A percentile compares a stretch with the other conserved stretches of the same genome.
phyloP scores from a whole-genome alignment of 2,329 filamentous ascomycete genomes.

The Malbranchea cinnamomea region DNA sequence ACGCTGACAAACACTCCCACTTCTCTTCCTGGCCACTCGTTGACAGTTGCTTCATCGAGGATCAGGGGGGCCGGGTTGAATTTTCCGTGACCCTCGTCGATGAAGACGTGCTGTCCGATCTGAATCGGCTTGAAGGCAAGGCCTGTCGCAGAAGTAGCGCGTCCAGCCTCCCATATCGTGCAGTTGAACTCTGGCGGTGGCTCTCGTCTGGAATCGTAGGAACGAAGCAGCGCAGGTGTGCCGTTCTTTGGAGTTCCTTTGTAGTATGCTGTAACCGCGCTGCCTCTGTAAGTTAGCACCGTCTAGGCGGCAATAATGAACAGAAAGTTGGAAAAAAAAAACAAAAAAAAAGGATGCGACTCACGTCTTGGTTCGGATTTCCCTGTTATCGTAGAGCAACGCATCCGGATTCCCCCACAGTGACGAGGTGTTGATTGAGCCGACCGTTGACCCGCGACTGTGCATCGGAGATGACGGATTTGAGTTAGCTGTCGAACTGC shows the following conservation, averaged over 20 bases:
- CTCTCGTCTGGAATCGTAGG: conserved; percentile 89
- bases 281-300: conserved; percentile 21
- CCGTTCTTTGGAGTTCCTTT: conserved; percentile 60
- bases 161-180: conserved; percentile 91
- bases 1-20: conserved; percentile 85
- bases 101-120: conserved; percentile 83
- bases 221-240: conserved; percentile 62
- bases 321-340: conserved; percentile 10
- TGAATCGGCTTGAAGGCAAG: conserved; percentile 92
- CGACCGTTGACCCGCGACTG: conserved; percentile 35
- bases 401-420: conserved; percentile 73
- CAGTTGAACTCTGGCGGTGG: conserved; percentile 83
- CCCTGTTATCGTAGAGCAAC: conserved; percentile 70
- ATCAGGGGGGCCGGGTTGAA: conserved; percentile 81
- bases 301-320: conserved; percentile 9
- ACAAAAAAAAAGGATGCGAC: conserved; percentile 20
- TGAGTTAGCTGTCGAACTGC: conserved; percentile 60
- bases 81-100: conserved; percentile 80
- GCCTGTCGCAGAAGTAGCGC: conserved; percentile 82
- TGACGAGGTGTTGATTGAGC: too few species aligned
- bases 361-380: conserved; percentile 80
- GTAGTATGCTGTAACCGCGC: conserved; percentile 80
- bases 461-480: conserved; percentile 43
- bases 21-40: conserved; percentile 90
- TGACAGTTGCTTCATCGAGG: conserved; percentile 77